Evolutionary conservation across 306 rosid species (phyloP), one percentile per base, ranked within the genome.

Genomic region (Quillaja saponaria): DNA sequence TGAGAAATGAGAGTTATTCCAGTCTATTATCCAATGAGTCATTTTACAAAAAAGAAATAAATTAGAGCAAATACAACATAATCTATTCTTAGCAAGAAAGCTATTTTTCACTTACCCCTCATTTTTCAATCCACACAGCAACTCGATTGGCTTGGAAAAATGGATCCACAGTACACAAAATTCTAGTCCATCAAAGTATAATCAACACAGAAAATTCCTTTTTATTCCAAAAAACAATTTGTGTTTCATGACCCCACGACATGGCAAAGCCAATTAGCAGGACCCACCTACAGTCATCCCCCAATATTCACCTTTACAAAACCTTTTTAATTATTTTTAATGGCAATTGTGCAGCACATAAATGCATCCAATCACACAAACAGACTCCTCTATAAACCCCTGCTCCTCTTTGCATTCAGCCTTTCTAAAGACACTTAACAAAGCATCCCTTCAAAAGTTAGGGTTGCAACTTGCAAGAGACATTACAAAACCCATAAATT

Each of bases 321-420:
- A 62, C 72, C 51, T 59, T 44, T 72, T n/a, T n/a, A n/a, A n/a
- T n/a, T n/a, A n/a, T n/a, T n/a, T 62, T 68, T 74, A 79, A 87
- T 71, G 88, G 77, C 85, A 76, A 74, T 59, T 55, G 64, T 64
- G 79, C 71, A 81, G 77, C 86, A 74, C 41, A 71, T 59, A 74
- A 66, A 63, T 63, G 78, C 80, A 76, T 67, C 81, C 78, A 80
- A 82, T 83, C 84, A 80, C 79, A 68, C 62, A 58, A 72, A 71
- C 83, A 76, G 37, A 69, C 37, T 69, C 73, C 59, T 67, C 54
- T 53, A 49, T 54, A 46, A 52, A 55, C 54, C 76, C 61, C 38
- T 16, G 6, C 31, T 63, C 72, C 57, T 8, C 65, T 60, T 61
- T 70, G 41, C 75, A 47, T 73, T 61, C 85, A 74, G 45, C 78